Evolutionary conservation across 192 early-diverging fungal genomes (phyloP), one percentile per base, ranked within the genome.

Genomic region (Dimargaris verticillata): DNA sequence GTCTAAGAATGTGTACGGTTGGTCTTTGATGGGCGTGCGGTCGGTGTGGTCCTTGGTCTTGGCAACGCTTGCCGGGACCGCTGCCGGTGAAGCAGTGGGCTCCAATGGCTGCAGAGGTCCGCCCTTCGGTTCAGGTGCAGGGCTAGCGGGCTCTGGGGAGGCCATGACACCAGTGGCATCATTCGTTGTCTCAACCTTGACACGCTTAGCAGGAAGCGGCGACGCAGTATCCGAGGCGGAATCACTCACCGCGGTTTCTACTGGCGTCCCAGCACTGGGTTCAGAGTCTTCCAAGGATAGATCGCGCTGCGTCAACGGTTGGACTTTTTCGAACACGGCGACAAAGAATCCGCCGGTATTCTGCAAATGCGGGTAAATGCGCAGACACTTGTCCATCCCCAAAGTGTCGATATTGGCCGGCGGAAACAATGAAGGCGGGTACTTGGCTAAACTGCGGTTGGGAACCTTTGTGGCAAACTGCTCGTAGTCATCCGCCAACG

Each of bases 301-400:
- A 61, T 78, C 69, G 38, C 73, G 69, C 20, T 69, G 61, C 58
- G 83, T 84, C 61, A 82, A 80, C 18, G 85, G 82, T 1, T 68
- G 77, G 10, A 85, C 82, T 77, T 99, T 99, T 72, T 93, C 81
- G 55, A 99, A 75, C 11, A 97, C 89, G 28, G 93, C 92, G 22
- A 99, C 86, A 79, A 99, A 99, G 76, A 99, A 99, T 14, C 91
- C 96, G 48, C 96, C 96, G 11, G 93, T 95, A 74, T 99, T 85
- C 75, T 99, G 96, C 60, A 83, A 64, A 57, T 89, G 87, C 58
- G 96, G 92, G 66, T 91, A 91, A 41, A 99, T 83, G 41, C 96
- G 85, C 68, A 97, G 60, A 72, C 85, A 88, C 69, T 82, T 77
- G 28, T 87, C 84, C 58, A 89, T 68, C 43, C 82, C 66, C 46